Base-by-base conservation (phyloP, 441 rosid genomes). In the Sinapis alba region DNA sequence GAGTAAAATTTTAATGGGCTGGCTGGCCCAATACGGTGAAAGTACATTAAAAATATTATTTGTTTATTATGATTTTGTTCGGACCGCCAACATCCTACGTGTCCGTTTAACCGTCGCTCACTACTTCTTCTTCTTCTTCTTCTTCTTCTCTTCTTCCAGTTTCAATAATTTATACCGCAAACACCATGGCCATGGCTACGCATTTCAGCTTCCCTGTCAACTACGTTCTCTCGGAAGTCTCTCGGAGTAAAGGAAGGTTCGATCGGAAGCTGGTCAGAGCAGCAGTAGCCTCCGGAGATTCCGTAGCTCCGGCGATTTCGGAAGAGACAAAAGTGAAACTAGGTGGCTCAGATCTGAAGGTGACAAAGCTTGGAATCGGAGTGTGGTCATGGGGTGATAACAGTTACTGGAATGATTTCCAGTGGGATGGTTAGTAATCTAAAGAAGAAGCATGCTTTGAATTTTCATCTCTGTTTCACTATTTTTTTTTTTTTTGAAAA, bases 341-440 rank as follows among this genome's bases (percentile, higher is more conserved):
- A 73, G 99, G 99, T 7, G 95, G 87, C 3, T 88, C 99, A 11
- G 97, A 91, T 68, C 81, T 93, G 86, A 87, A 79, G 74, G 97
- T 93, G 54, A 87, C 97, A 11, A 83, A 59, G 87, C 87, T 95
- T 24, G 98, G 98, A 7, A 85, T 95, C 71, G 99, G 99, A 69
- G 97, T 94, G 75, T 93, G 99, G 99, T 93, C 99, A 1, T 95
- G 99, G 99, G 99, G 99, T 27, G 99, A 95, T 80, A 93, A 87
- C 66, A 86, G 82, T 75, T 95, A 87, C 83, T 95, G 99, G 98
- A 93, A 95, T 81, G 85, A 91, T 79, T 95, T 87, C 72, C 78
- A 83, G 64, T 95, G 98, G 99, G 96, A 95, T 73, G 99, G 99
- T 43, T 15, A n/a, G 51, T 34, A 0, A 2, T 43, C 51, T n/a